phyloP scores from a whole-genome alignment of 2,329 filamentous ascomycete species.

The Aotearoamyces nothofagi region DNA sequence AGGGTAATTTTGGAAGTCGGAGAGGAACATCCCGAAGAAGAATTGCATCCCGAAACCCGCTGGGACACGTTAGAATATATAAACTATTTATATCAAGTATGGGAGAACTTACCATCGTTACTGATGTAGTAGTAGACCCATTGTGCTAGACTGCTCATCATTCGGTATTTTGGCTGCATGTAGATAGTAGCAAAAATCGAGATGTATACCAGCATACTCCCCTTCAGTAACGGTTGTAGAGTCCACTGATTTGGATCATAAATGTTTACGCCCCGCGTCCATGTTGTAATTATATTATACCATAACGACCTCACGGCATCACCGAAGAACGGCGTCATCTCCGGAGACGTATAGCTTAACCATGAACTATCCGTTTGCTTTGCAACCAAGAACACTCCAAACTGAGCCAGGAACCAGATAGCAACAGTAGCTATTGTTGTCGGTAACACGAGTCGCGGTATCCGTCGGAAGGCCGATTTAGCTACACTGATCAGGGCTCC shows the following conservation, averaged over 20 bases:
- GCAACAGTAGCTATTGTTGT: constrained; percentile 36
- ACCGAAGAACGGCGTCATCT: constrained; percentile 23
- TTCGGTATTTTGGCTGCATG: constrained; percentile 31
- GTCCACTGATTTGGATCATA: constrained; percentile 47
- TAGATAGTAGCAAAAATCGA: constrained; percentile 34
- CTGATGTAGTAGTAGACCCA: constrained; percentile 30
- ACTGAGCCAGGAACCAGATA: constrained; percentile 37
- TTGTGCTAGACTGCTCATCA: constrained; percentile 28
- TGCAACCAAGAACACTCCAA: constrained; percentile 39
- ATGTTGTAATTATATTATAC: constrained; percentile 31
- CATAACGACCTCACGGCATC: constrained; percentile 28
- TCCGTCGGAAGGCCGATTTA: constrained; percentile 40
- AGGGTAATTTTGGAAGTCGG: constrained; percentile 38
- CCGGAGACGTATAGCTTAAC: constrained; percentile 34
- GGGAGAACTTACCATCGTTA: constrained; percentile 16
- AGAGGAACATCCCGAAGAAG: constrained; percentile 45
- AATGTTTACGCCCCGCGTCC: constrained; percentile 31
- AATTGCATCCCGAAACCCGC: constrained; percentile 40
- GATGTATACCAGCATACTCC: constrained; percentile 37
- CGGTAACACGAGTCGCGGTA: constrained; percentile 41
- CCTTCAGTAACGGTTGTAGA: constrained; percentile 35
- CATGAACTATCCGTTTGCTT: constrained; percentile 43
- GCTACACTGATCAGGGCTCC: constrained; percentile 37
- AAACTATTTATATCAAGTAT: background rate
- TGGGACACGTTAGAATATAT: constrained; percentile 7